Base-by-base conservation (phyloP, 2,329 filamentous ascomycete genomes). In the Ascochyta viciae-villosae region DNA sequence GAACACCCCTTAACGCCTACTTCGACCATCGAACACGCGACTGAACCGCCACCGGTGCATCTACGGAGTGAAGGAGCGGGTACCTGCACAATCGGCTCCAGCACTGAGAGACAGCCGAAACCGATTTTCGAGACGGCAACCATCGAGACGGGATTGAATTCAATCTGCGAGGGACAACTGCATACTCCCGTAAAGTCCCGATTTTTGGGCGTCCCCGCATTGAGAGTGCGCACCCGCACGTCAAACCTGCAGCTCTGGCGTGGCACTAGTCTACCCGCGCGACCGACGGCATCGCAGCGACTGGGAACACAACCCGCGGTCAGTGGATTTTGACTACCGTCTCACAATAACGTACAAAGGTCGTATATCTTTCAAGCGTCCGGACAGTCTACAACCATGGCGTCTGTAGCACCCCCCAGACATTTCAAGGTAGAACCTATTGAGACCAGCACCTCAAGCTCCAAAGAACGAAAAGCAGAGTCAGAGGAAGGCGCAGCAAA, bases 381-480 rank as follows among this genome's bases (percentile, higher is more conserved):
- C 22, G 34, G 39, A 29, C 15, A 44, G 15, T 43, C 52, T 47
- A 45, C 40, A 63, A 48, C 35, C 6, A 76, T 76, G 73, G 67
- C 72, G 27, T 66, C 69, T 24, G 62, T 62, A 52, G 56, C 63
- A 45, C 66, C 74, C 40, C 68, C 70, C 34, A 67, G 71, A 58
- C 70, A 72, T 6, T 77, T 77, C 65, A 73, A 72, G 37, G 66
- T 73, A 7, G 74, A 77, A 54, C 74, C 75, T 16, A 58, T 75
- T 16, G 74, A 76, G 54, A 74, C 68, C 7, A 64, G 65, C 6
- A 56, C 58, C 19, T 71, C 61, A 46, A 68, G 63, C 79, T 56
- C 88, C 87, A 49, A 83, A 88, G 58, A 88, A 87, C 33, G 43
- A 85, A 92, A 62, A 89, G 92, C 75, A 90, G 88, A 23, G 87